A percentile compares a stretch with the other conserved stretches of the same genome.
Conservation (phyloP, 176 grass and related monocot species). For the Cenchrus purpureus region DNA sequence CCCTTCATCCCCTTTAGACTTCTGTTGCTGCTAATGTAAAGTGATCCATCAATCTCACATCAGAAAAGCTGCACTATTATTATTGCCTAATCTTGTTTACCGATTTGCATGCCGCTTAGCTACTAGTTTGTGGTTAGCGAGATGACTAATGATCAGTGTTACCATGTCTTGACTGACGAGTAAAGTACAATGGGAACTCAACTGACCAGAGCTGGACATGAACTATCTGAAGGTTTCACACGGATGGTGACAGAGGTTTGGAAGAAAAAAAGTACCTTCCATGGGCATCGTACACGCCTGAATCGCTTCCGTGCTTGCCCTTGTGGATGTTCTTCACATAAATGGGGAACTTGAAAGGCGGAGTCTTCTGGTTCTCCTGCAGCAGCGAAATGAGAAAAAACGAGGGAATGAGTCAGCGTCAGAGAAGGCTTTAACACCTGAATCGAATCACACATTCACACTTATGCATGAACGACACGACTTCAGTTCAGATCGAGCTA, state of each 20-base stretch:
- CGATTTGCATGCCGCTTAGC: background rate
- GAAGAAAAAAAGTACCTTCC: constrained; percentile 55
- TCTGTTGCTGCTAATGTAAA: background rate
- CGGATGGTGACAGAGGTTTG: background rate
- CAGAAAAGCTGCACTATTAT: background rate
- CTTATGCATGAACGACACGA: background rate
- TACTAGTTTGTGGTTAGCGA: background rate
- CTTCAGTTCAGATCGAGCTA: no score
- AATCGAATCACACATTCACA: background rate
- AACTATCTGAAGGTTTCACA: background rate
- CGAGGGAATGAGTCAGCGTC: no score
- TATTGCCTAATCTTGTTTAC: background rate
- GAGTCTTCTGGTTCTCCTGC: constrained; percentile 53
- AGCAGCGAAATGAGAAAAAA: background rate
- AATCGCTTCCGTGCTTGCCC: constrained; percentile 79
- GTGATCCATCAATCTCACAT: background rate
- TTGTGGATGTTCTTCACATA: constrained; percentile 76
- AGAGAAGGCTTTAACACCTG: background rate
- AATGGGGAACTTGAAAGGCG: constrained; percentile 54
- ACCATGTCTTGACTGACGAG: background rate
- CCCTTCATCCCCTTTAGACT: background rate
- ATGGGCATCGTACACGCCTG: constrained; percentile 61
- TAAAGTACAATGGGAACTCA: background rate
- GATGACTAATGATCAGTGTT: background rate
- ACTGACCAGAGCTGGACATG: background rate